Conservation (phyloP, 2,329 filamentous ascomycete genomes). For the Hypoxylon sp. region DNA sequence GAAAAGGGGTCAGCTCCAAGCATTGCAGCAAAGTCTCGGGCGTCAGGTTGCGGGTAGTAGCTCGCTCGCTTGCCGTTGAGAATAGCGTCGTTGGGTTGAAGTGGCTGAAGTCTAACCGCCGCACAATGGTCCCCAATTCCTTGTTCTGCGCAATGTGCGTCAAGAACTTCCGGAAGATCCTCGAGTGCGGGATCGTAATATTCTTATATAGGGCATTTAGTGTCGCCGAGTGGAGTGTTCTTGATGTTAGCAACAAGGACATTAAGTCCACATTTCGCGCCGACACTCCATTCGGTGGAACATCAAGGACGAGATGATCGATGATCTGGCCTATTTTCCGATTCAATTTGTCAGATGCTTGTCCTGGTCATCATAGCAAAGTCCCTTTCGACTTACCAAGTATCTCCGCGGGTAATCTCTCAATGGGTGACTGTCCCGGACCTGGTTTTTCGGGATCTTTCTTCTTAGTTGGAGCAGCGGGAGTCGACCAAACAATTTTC, state of each 20-base stretch:
- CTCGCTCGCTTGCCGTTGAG: conserved; percentile 80
- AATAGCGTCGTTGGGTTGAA: conserved; percentile 86
- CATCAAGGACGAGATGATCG: conserved; percentile 79
- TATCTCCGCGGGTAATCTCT: conserved; percentile 78
- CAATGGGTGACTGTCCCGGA: conserved; percentile 71
- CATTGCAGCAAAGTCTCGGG: conserved; percentile 79
- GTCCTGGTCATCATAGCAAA: conserved; percentile 24
- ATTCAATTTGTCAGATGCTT: conserved; percentile 42
- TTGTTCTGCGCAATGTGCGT: conserved; percentile 76
- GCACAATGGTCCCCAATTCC: conserved; percentile 80
- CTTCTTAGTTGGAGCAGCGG: conserved; percentile 52
- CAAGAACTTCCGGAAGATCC: conserved; percentile 86
- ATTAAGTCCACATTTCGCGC: conserved; percentile 84
- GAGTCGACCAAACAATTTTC: conserved; percentile 68
- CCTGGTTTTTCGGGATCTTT: conserved; percentile 54
- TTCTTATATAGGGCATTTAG: conserved; percentile 82
- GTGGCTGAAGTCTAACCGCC: conserved; percentile 86
- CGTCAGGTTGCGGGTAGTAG: conserved; percentile 82
- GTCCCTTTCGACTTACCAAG: conserved; percentile 69
- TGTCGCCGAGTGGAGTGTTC: conserved; percentile 79
- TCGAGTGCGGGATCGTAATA: conserved; percentile 86
- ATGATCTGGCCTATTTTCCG: conserved; percentile 75
- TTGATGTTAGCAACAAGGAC: conserved; percentile 82
- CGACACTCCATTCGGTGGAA: conserved; percentile 80
- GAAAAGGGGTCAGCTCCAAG: conserved; percentile 77